These are phyloP conservation scores for Pseudonitzschia multiseries DNA, from an alignment of 108 stramenopile species.

Conservation along the genomic window DNA sequence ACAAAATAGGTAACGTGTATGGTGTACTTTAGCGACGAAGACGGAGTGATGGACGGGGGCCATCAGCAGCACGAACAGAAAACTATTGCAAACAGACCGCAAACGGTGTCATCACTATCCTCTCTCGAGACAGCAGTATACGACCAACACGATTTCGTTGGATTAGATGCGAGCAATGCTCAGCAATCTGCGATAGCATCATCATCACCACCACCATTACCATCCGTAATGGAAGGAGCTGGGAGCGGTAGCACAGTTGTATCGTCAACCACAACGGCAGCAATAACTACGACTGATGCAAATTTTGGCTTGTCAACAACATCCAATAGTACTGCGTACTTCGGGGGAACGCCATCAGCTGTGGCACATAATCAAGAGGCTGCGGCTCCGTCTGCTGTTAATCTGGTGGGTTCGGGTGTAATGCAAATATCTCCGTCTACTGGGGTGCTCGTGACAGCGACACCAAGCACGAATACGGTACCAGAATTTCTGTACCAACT, in stretches of 20 bases:
- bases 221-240: not conserved
- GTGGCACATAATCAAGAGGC: not conserved
- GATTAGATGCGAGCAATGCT: not conserved
- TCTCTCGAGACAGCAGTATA: constrained; percentile 7
- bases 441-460: constrained; percentile 2
- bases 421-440: constrained; percentile 16
- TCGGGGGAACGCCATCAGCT: not conserved
- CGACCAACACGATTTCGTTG: not conserved
- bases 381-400: constrained; percentile 13
- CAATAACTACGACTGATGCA: not conserved
- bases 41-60: not conserved
- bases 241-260: constrained; percentile 4
- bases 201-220: not conserved
- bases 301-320: constrained; percentile 8
- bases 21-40: not conserved
- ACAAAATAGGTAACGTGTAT: not conserved
- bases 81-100: not conserved
- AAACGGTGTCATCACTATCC: constrained; percentile 14
- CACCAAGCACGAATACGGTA: constrained; percentile 28
- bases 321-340: not conserved
- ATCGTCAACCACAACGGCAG: not conserved
- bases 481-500: constrained; percentile 87
- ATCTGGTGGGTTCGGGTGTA: not conserved
- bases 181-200: constrained; percentile 11
- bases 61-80: not conserved